Conservation (phyloP, 257 asterid genomes). For the Leptodermis oblonga region DNA sequence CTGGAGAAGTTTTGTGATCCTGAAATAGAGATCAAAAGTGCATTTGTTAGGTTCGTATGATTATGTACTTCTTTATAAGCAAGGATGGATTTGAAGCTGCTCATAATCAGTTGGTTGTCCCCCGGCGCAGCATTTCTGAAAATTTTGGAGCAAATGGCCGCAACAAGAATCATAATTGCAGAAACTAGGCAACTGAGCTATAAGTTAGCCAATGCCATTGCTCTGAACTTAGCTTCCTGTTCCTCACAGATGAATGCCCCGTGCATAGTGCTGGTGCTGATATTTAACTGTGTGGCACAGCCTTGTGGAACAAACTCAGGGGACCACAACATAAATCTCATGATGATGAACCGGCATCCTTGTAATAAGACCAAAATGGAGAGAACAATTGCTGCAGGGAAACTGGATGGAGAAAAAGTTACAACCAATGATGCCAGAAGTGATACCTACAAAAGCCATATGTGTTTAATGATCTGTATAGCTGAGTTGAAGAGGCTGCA, state of each 20-base stretch:
- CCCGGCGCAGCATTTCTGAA: conserved; percentile 30
- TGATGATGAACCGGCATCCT: conserved; percentile 78
- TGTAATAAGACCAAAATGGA: conserved; percentile 60
- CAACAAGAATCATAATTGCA: conserved; percentile 43
- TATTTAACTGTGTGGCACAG: conserved; percentile 29
- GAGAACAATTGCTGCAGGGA: conserved; percentile 59
- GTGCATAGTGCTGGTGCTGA: conserved; percentile 11
- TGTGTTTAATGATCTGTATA: no score
- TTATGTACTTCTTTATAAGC: no score
- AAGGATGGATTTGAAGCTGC: no score
- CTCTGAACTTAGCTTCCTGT: conserved; percentile 48
- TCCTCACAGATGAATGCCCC: conserved; percentile 58
- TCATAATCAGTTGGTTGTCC: conserved; percentile 44
- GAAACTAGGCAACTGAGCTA: conserved; percentile 78
- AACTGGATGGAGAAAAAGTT: conserved; percentile 43
- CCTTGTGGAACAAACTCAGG: conserved; percentile 53
- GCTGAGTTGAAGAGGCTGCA: no score
- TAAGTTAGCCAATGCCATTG: conserved; percentile 72
- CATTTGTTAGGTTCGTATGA: conserved; percentile 67
- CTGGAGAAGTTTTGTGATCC: conserved; percentile 93
- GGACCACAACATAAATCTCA: conserved; percentile 76
- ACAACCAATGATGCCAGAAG: conserved; percentile 45
- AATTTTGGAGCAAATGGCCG: conserved; percentile 29
- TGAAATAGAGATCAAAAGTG: conserved; percentile 55
- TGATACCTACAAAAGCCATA: conserved; percentile 72